Evolutionary conservation across 306 rosid species (phyloP).

Genomic region (Vigna trinervia): DNA sequence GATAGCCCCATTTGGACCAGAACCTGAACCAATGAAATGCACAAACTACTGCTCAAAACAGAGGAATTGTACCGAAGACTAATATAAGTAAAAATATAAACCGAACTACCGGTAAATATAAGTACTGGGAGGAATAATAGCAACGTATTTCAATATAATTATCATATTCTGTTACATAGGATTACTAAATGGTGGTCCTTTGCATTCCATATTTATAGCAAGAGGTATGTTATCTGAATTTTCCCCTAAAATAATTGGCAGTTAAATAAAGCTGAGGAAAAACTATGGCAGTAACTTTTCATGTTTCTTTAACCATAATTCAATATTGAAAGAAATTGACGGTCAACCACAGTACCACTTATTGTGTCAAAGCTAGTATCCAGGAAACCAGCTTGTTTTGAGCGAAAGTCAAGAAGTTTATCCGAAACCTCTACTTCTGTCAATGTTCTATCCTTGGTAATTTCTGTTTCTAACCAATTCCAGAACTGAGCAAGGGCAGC

Average conservation of each 20-base stretch:
- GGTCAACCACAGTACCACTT: slow-evolving; percentile 80
- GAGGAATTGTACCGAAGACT: slow-evolving; percentile 26
- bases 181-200: slow-evolving; percentile 29
- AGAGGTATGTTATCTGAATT: background rate
- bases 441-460: slow-evolving; percentile 56
- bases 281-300: slow-evolving; percentile 28
- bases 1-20: slow-evolving; percentile 96
- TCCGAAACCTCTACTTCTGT: slow-evolving; percentile 88
- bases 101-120: background rate
- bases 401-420: slow-evolving; percentile 89
- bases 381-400: slow-evolving; percentile 85
- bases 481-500: slow-evolving; percentile 93
- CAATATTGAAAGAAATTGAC: slow-evolving; percentile 1
- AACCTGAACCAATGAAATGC: slow-evolving; percentile 57
- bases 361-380: slow-evolving; percentile 97
- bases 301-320: slow-evolving; percentile 39
- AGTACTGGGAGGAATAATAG: slow-evolving; percentile 28
- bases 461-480: slow-evolving; percentile 91
- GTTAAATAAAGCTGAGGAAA: slow-evolving; percentile 11
- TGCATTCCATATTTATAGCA: slow-evolving; percentile 8
- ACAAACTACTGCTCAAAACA: slow-evolving; percentile 37
- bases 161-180: slow-evolving; percentile 29
- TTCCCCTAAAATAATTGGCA: slow-evolving; percentile 7
- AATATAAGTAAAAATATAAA: slow-evolving; percentile 21
- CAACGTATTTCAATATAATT: slow-evolving; percentile 32